Conservation (phyloP, 805 yeast species). For the Metschnikowia sp. region DNA sequence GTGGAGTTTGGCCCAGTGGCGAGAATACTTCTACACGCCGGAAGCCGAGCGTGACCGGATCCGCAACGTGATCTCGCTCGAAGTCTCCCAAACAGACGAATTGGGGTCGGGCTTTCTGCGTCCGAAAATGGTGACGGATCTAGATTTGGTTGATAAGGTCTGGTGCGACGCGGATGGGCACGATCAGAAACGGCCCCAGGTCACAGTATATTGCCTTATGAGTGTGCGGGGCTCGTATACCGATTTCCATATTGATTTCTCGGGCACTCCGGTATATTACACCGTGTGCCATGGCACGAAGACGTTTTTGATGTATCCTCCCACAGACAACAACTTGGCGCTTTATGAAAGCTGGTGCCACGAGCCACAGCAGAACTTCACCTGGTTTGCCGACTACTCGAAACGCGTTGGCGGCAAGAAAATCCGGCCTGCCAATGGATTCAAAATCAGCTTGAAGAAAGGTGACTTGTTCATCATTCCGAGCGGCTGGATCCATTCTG, state of each 20-base stretch:
- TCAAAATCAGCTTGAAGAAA: slow-evolving; percentile 48
- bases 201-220: slow-evolving; percentile 80
- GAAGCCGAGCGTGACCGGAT: slow-evolving; percentile 55
- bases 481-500: slow-evolving; percentile 92
- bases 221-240: slow-evolving; percentile 78
- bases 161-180: slow-evolving; percentile 43
- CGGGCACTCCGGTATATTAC: slow-evolving; percentile 89
- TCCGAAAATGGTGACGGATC: slow-evolving; percentile 60
- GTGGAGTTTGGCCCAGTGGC: slow-evolving; percentile 75
- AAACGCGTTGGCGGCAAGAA: slow-evolving; percentile 28
- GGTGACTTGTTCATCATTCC: slow-evolving; percentile 85
- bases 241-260: slow-evolving; percentile 89
- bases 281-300: slow-evolving; percentile 75
- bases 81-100: slow-evolving; percentile 55
- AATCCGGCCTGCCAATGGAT: slow-evolving; percentile 38
- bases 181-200: slow-evolving; percentile 47
- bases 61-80: slow-evolving; percentile 78
- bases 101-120: slow-evolving; percentile 50
- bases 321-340: slow-evolving; percentile 58
- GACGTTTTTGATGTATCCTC: slow-evolving; percentile 75
- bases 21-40: slow-evolving; percentile 56
- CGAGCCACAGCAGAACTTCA: slow-evolving; percentile 55
- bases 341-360: slow-evolving; percentile 72
- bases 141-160: slow-evolving; percentile 67
- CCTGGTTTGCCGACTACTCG: slow-evolving; percentile 60